phyloP scores from a whole-genome alignment of 208 protist species.

The Crithidia bombi region DNA sequence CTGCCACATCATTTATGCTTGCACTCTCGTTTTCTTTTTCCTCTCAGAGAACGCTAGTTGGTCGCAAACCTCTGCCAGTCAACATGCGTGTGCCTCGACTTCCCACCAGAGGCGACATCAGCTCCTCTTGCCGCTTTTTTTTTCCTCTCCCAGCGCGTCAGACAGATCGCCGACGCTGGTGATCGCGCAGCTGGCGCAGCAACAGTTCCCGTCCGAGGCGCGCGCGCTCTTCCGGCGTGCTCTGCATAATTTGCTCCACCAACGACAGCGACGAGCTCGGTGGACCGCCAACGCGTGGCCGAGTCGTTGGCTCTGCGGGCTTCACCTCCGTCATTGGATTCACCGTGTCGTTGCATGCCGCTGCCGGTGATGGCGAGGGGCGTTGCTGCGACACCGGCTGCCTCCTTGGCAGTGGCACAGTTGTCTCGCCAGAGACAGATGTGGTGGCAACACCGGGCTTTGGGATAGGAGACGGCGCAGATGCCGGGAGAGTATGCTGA shows the following conservation, averaged over 20 bases:
- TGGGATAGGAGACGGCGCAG: not conserved
- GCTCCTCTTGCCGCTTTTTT: not conserved
- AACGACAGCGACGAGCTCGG: constrained; percentile 3
- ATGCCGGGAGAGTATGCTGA: not conserved
- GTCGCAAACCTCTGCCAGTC: not conserved
- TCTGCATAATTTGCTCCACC: constrained; percentile 29
- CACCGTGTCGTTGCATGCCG: not conserved
- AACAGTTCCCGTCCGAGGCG: constrained; percentile 69
- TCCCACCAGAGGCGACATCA: not conserved
- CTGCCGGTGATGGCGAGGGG: not conserved
- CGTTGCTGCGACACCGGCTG: not conserved
- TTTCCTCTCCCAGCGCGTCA: not conserved
- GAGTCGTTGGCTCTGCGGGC: not conserved
- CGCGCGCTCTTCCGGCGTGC: constrained; percentile 28
- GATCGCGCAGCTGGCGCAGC: constrained; percentile 51
- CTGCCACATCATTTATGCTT: no score
- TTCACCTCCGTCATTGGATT: not conserved
- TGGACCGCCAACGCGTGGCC: not conserved
- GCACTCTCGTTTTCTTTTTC: no score
- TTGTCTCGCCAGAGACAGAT: not conserved
- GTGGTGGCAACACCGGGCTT: not conserved
- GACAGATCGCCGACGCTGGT: constrained; percentile 15
- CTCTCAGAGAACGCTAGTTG: no score
- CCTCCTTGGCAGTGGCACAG: no score
- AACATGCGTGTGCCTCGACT: not conserved